Conservation (phyloP, 108 stramenopile species). For the Nitzschia putrida region DNA sequence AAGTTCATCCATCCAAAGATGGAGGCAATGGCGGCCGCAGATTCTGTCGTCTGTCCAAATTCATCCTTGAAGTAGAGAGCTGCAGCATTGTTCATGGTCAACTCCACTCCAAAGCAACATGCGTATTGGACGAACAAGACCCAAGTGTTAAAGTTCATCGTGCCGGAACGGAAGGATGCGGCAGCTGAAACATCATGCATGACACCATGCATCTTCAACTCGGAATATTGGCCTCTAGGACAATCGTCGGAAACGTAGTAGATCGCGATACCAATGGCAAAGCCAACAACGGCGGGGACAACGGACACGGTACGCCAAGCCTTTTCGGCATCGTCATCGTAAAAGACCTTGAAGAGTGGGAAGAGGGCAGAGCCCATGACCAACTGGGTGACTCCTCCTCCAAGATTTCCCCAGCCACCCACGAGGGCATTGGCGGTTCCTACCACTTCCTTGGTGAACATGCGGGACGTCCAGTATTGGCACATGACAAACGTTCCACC, state of each 20-base stretch:
- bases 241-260: slow-evolving; percentile 69
- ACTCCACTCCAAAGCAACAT: slow-evolving; percentile 89
- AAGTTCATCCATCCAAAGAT: slow-evolving; percentile 84
- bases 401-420: slow-evolving; percentile 91
- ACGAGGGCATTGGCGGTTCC: slow-evolving; percentile 85
- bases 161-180: slow-evolving; percentile 65
- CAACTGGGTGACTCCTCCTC: slow-evolving; percentile 81
- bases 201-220: slow-evolving; percentile 70
- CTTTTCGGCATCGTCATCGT: slow-evolving; percentile 63
- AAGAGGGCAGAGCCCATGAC: slow-evolving; percentile 67
- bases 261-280: slow-evolving; percentile 47
- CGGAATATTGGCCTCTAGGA: slow-evolving; percentile 83
- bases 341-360: slow-evolving; percentile 60
- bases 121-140: slow-evolving; percentile 86
- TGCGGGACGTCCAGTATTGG: slow-evolving; percentile 80
- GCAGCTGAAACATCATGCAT: slow-evolving; percentile 78
- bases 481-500: slow-evolving; percentile 86
- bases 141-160: slow-evolving; percentile 84
- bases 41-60: slow-evolving; percentile 62
- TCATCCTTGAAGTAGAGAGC: slow-evolving; percentile 76
- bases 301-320: slow-evolving; percentile 78
- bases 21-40: slow-evolving; percentile 71
- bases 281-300: slow-evolving; percentile 72
- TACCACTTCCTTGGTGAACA: slow-evolving; percentile 84
- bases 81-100: slow-evolving; percentile 88